phyloP scores from a whole-genome alignment of 2,329 filamentous ascomycete genomes.

The Exserohilum turcica region DNA sequence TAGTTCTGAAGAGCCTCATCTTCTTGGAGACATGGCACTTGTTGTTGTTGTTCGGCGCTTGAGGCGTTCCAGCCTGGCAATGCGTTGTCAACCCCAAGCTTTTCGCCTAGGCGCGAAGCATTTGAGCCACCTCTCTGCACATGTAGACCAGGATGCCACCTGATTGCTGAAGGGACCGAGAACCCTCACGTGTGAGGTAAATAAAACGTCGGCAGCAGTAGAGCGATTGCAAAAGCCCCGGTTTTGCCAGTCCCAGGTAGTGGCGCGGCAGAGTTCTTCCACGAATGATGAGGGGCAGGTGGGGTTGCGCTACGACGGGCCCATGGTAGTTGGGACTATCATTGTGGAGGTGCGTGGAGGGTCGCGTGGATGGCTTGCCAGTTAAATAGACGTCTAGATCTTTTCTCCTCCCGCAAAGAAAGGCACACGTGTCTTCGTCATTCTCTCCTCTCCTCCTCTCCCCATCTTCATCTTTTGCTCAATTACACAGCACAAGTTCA shows the following conservation, averaged over 20 bases:
- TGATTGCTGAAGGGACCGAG: background rate
- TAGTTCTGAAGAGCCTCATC: background rate
- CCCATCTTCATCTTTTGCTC: background rate
- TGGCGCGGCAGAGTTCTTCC: conserved; percentile 20
- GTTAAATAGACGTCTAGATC: conserved; percentile 14
- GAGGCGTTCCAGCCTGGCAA: background rate
- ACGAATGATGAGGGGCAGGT: conserved; percentile 21
- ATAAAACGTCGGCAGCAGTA: conserved; percentile 12
- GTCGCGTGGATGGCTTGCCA: conserved; percentile 7
- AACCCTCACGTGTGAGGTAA: conserved; percentile 15
- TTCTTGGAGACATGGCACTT: background rate
- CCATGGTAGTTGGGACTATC: conserved; percentile 8
- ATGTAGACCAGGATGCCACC: conserved; percentile 5
- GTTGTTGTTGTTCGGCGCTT: background rate
- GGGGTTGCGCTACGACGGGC: conserved; percentile 13
- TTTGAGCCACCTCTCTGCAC: conserved; percentile 7
- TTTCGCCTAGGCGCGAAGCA: conserved; percentile 22
- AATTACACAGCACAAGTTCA: background rate
- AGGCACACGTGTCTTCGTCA: background rate
- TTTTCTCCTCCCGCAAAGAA: background rate
- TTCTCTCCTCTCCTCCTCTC: background rate
- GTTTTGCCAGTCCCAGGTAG: conserved; percentile 19
- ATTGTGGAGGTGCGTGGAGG: conserved; percentile 2
- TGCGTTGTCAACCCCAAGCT: conserved; percentile 21
- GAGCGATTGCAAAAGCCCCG: conserved; percentile 11